Conservation (phyloP, 768 basidiomycete genomes). For the Cystoderma amianthinum region DNA sequence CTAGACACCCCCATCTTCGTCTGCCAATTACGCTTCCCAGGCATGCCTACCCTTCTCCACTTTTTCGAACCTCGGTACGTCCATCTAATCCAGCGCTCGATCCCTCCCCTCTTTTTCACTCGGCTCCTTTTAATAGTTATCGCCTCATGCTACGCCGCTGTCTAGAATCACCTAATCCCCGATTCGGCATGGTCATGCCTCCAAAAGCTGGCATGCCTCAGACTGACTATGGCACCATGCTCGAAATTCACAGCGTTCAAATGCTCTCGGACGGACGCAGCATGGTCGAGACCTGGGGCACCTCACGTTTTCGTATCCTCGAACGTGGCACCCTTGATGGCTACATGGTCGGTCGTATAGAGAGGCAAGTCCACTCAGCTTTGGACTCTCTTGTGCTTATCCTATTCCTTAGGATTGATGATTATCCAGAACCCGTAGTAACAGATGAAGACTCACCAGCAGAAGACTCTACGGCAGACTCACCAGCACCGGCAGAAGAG, state of each 20-base stretch:
- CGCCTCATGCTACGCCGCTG: conserved; percentile 96
- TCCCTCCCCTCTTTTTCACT: conserved; percentile 2
- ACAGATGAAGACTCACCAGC: conserved; percentile 5
- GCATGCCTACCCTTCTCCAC: conserved; percentile 83
- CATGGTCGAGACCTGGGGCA: conserved; percentile 62
- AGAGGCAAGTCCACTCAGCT: conserved; percentile 30
- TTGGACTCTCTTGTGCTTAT: conserved; percentile 3
- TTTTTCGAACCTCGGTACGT: conserved; percentile 82
- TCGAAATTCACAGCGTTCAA: conserved; percentile 80
- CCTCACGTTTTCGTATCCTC: conserved; percentile 76
- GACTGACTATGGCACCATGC: conserved; percentile 87
- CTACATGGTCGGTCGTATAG: conserved; percentile 81
- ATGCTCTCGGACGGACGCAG: conserved; percentile 88
- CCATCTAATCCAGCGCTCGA: conserved; percentile 3
- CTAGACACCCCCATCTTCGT: conserved; percentile 91
- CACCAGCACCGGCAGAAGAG: no score
- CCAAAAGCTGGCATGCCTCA: conserved; percentile 32
- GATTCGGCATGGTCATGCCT: conserved; percentile 92
- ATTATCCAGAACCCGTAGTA: conserved; percentile 21
- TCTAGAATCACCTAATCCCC: conserved; percentile 67
- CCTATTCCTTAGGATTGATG: conserved; percentile 20
- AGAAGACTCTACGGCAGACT: conserved; percentile 1
- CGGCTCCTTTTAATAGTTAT: conserved; percentile 39
- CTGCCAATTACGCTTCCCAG: conserved; percentile 86
- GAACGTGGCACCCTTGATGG: conserved; percentile 84